These are phyloP conservation scores for Brassica carinata DNA, from an alignment of 345 rosid genomes.

Conservation along the genomic window DNA sequence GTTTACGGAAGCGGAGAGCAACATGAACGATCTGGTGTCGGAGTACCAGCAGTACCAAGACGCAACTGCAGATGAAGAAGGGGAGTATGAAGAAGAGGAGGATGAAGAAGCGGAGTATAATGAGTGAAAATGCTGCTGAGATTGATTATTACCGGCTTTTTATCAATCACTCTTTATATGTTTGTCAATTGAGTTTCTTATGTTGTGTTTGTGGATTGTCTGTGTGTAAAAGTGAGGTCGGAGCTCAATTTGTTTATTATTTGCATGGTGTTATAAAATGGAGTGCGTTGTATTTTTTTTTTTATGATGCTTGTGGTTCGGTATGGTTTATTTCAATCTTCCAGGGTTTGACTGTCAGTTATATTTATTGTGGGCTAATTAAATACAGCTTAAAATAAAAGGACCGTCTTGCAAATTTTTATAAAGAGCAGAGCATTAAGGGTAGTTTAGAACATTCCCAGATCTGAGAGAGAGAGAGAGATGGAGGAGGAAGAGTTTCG, in stretches of 20 bases:
- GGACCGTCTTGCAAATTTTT: no score
- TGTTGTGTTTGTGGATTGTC: not conserved
- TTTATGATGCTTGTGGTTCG: no score
- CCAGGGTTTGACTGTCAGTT: no score
- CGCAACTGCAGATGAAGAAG: slow-evolving; percentile 81
- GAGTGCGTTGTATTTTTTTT: no score
- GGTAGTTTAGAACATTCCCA: no score
- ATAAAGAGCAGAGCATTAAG: no score
- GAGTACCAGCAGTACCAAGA: slow-evolving; percentile 88
- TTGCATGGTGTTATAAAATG: not conserved
- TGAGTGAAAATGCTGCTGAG: slow-evolving; percentile 15
- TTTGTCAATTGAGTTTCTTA: no score
- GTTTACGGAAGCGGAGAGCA: slow-evolving; percentile 79
- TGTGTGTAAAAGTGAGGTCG: not conserved
- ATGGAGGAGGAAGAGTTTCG: slow-evolving; percentile 87
- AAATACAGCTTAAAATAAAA: no score
- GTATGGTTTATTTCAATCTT: no score
- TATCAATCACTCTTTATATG: no score
- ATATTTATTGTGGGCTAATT: no score
- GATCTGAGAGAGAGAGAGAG: slow-evolving; percentile 5
- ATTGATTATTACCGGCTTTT: not conserved
- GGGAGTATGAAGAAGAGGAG: slow-evolving; percentile 63
- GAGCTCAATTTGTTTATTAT: not conserved
- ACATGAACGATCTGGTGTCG: slow-evolving; percentile 78
- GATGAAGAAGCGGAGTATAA: slow-evolving; percentile 48